Percentiles rank a stretch among this genome's conserved stretches.
These are phyloP conservation scores for Phragmites australis DNA, from an alignment of 176 grass and related monocot species.

Conservation along the genomic window DNA sequence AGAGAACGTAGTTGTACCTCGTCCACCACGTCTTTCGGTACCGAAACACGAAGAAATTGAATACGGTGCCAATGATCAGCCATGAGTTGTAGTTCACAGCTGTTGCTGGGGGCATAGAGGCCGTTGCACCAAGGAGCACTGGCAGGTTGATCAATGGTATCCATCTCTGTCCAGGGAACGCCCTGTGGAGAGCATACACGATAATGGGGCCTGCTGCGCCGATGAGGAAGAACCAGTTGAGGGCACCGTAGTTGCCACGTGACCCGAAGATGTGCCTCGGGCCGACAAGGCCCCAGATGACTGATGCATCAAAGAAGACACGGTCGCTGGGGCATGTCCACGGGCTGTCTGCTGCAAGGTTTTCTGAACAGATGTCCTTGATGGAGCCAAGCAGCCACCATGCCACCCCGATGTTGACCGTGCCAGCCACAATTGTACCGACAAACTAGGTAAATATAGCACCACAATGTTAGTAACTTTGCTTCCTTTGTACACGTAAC, in stretches of 20 bases:
- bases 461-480: constrained; percentile 14
- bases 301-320: constrained; percentile 82
- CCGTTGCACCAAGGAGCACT: constrained; percentile 70
- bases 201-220: constrained; percentile 60
- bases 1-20: constrained; percentile 92
- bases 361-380: constrained; percentile 51
- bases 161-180: constrained; percentile 59
- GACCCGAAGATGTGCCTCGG: constrained; percentile 59
- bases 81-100: constrained; percentile 79
- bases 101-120: constrained; percentile 61
- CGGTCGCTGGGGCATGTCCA: constrained; percentile 73
- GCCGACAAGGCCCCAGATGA: constrained; percentile 84
- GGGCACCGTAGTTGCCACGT: constrained; percentile 47
- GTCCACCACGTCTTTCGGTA: constrained; percentile 83
- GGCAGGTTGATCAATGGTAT: constrained; percentile 85
- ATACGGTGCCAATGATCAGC: constrained; percentile 60
- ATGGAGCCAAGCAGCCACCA: constrained; percentile 77
- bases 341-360: constrained; percentile 59
- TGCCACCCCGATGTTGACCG: constrained; percentile 63
- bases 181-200: constrained; percentile 60
- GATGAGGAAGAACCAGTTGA: constrained; percentile 82
- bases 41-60: constrained; percentile 80
- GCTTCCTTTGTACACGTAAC: background rate
- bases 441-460: constrained; percentile 42
- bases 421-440: constrained; percentile 72